phyloP scores from a whole-genome alignment of 768 basidiomycete genomes.

The Leccinum ochraceum region DNA sequence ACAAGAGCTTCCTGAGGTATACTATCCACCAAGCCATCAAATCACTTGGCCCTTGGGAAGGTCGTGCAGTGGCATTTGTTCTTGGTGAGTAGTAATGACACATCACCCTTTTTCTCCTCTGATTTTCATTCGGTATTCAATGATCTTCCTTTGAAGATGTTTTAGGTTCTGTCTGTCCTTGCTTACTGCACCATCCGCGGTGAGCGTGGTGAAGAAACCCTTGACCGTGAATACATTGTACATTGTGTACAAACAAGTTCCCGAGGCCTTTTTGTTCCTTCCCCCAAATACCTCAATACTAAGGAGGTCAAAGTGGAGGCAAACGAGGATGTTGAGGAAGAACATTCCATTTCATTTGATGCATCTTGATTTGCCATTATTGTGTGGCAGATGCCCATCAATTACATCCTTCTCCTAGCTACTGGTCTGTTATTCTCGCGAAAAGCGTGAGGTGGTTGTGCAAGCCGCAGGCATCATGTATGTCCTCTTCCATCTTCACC shows the following conservation, averaged over 20 bases:
- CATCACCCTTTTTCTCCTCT: not conserved
- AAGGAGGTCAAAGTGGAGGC: constrained; percentile 44
- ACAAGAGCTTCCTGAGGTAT: constrained; percentile 42
- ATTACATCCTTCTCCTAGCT: constrained; percentile 3
- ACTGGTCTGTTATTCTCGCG: constrained; percentile 37
- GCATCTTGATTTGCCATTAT: not conserved
- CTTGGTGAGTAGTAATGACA: constrained; percentile 55
- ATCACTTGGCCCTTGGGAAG: constrained; percentile 82
- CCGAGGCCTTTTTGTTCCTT: constrained; percentile 50
- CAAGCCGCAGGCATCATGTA: constrained; percentile 67
- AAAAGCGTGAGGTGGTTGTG: constrained; percentile 66
- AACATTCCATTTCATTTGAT: not conserved
- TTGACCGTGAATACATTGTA: constrained; percentile 41
- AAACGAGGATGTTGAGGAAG: constrained; percentile 11
- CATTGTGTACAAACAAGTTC: constrained; percentile 47
- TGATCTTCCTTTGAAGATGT: constrained; percentile 76
- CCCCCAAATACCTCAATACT: no score
- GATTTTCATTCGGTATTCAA: no score
- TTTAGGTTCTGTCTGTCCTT: constrained; percentile 71
- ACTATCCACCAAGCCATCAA: constrained; percentile 66
- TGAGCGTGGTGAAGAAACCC: constrained; percentile 42
- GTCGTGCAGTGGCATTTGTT: constrained; percentile 79
- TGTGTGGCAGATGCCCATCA: not conserved
- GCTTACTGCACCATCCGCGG: constrained; percentile 44
- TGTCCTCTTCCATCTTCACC: no score